Evolutionary conservation across 768 basidiomycete genomes (phyloP).

Genomic region (Boletus rufocinnamomeus): DNA sequence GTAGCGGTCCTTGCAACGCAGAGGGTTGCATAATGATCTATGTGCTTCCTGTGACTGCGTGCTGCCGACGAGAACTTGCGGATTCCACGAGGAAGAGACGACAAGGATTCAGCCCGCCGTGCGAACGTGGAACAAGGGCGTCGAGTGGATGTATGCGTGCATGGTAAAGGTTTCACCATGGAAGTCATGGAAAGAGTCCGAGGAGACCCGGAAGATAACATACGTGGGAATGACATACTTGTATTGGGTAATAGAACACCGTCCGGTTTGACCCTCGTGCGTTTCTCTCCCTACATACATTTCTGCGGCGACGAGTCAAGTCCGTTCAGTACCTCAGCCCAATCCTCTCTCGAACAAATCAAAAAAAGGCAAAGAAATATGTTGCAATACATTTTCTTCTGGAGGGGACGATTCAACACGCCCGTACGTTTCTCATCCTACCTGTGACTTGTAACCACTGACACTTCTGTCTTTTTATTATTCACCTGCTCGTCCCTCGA

Average conservation of each 20-base stretch:
- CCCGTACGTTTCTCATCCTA: constrained; percentile 21
- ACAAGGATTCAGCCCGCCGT: neutral
- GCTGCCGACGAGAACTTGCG: constrained; percentile 27
- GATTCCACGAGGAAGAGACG: neutral
- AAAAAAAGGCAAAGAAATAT: constrained; percentile 11
- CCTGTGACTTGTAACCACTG: neutral
- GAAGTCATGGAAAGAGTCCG: neutral
- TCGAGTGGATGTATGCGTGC: neutral
- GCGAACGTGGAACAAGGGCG: neutral
- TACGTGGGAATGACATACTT: constrained; percentile 29
- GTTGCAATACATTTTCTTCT: constrained; percentile 30
- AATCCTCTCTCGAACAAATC: constrained; percentile 4
- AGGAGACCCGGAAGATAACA: constrained; percentile 2
- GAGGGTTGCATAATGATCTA: constrained; percentile 33
- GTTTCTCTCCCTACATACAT: neutral
- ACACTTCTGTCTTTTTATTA: neutral
- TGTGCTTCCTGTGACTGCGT: constrained; percentile 10
- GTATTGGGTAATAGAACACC: neutral
- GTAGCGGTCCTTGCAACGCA: constrained; percentile 32
- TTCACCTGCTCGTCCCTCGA: neutral
- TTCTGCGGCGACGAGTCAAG: neutral
- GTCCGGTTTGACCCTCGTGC: constrained; percentile 28
- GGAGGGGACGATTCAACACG: constrained; percentile 31
- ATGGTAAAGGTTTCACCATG: neutral
- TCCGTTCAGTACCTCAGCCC: neutral